Evolutionary conservation across 345 rosid species (phyloP).

Genomic region (Gossypium arboreum): DNA sequence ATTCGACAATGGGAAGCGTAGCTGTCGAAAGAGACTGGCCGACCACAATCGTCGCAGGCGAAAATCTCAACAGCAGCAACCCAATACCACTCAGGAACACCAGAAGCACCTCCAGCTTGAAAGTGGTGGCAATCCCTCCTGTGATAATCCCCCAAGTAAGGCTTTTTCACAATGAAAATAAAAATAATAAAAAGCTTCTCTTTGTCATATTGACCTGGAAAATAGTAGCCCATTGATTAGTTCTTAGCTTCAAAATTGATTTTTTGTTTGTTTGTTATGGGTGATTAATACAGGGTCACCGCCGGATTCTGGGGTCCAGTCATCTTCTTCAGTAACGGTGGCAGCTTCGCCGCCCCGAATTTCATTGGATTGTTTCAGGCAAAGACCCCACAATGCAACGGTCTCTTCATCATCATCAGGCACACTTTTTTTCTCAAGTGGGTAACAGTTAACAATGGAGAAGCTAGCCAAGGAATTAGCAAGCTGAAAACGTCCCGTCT

Average conservation of each 20-base stretch:
- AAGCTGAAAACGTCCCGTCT: not conserved
- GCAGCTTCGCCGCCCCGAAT: constrained; percentile 64
- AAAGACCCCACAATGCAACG: constrained; percentile 43
- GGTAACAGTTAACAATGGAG: constrained; percentile 3
- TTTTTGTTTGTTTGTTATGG: not conserved
- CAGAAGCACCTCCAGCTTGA: constrained; percentile 34
- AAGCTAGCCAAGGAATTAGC: not conserved
- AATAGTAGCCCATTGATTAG: not conserved
- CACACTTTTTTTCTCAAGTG: constrained; percentile 60
- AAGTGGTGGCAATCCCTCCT: constrained; percentile 25
- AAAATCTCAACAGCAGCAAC: constrained; percentile 55
- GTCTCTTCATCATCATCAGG: constrained; percentile 62
- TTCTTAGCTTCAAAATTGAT: not conserved
- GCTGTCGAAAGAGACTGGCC: constrained; percentile 90
- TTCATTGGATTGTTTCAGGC: constrained; percentile 76
- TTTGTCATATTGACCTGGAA: not conserved
- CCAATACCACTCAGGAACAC: constrained; percentile 29
- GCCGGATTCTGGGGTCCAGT: constrained; percentile 53
- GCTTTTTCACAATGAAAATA: not conserved
- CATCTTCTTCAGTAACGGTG: constrained; percentile 57
- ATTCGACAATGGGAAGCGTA: constrained; percentile 95
- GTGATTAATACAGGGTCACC: constrained; percentile 41
- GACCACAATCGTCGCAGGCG: constrained; percentile 96
- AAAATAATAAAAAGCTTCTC: too few relatives aligned
- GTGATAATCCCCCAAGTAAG: constrained; percentile 44